Base-by-base conservation (phyloP, 2,329 filamentous ascomycete species). In the Lomentospora prolificans region DNA sequence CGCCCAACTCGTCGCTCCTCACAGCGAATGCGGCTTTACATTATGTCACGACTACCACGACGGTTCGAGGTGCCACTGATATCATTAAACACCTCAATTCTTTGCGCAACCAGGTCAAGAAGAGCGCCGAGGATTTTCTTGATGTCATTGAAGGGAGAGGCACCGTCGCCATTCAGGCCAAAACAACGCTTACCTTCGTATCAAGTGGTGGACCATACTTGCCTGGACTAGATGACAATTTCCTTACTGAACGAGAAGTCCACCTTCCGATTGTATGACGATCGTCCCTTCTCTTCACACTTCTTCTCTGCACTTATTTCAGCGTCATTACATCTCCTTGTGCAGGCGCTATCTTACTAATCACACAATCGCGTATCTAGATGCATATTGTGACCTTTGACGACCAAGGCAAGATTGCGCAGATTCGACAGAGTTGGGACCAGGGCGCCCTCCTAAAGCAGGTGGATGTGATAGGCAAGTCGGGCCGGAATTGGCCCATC, bases 401-500 rank as follows among this genome's bases (percentile, higher is more conserved):
- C 69, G 67, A 71, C 61, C 71, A 86, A 50, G 81, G 84, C 68
- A 90, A 89, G 73, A 96, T 99, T 67, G 70, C 80, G 58, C 89
- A 94, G 69, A 88, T 97, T 61, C 88, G 92, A 63, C 82, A 92
- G 62, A 89, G 87, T 69, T 99, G 94, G 94, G 94, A 99, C 69
- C 94, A 99, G 71, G 91, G 85, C 59, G 87, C 90, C 55, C 81
- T 99, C 41, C 81, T 99, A 62, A 97, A 94, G 74, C 87, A 95
- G 70, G 80, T 96, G 60, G 91, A 96, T 60, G 85, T 96, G 57
- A 97, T 99, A 70, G 92, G 94, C 64, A 86, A 85, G 67, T 86
- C 87, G 55, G 89, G 89, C 57, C 88, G 87, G 69, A 95, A 94
- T 72, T 99, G 94, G 94, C 94, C 94, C 55, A 95, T 99, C 66